A percentile compares a stretch with the other conserved stretches of the same genome.
Conservation (phyloP, 495 filamentous ascomycete species). For the Penicillium dipodomyicola region DNA sequence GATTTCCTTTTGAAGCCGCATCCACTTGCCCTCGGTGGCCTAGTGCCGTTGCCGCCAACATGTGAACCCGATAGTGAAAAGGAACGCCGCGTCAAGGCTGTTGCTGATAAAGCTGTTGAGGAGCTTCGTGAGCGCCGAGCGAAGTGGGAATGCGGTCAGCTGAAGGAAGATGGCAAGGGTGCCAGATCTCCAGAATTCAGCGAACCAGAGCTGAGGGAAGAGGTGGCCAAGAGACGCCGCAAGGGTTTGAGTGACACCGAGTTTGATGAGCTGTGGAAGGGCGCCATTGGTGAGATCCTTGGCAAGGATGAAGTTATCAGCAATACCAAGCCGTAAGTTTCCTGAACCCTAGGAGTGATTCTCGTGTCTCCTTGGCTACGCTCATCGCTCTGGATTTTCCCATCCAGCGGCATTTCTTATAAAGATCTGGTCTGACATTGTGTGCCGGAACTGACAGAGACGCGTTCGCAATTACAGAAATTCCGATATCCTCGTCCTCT, state of each 20-base stretch:
- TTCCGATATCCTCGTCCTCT: constrained; percentile 55
- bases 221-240: constrained; percentile 66
- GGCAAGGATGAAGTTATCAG: constrained; percentile 76
- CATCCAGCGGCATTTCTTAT: constrained; percentile 21
- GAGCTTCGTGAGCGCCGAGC: constrained; percentile 82
- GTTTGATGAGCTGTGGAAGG: constrained; percentile 88
- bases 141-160: constrained; percentile 84
- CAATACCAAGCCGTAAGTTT: constrained; percentile 72
- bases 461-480: constrained; percentile 67
- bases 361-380: constrained; percentile 12
- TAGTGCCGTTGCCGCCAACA: constrained; percentile 83
- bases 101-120: constrained; percentile 84
- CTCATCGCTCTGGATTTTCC: constrained; percentile 19
- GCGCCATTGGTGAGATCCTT: constrained; percentile 81
- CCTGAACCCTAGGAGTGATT: constrained; percentile 35
- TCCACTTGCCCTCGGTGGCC: constrained; percentile 75
- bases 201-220: constrained; percentile 73
- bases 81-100: constrained; percentile 76
- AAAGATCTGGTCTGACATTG: constrained; percentile 48
- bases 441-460: constrained; percentile 72
- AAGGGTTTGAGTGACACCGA: constrained; percentile 79
- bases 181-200: constrained; percentile 62
- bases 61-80: constrained; percentile 96
- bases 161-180: constrained; percentile 58
- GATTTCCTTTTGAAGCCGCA: constrained; percentile 85